Evolutionary conservation across 2,329 filamentous ascomycete genomes (phyloP).

Genomic region (Fusarium fujikuroi): DNA sequence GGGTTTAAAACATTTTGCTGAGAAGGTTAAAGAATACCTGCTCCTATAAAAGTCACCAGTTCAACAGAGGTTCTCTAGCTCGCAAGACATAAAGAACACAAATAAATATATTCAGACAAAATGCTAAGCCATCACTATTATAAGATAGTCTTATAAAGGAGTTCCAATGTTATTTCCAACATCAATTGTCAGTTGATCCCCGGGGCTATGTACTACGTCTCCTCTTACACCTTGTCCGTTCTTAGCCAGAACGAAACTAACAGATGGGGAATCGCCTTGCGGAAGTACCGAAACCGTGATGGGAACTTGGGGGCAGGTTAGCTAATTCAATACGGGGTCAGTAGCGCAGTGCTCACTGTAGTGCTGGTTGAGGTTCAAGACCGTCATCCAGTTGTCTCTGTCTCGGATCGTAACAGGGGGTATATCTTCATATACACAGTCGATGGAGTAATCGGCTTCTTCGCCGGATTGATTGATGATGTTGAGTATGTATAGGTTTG

Average conservation of each 20-base stretch:
- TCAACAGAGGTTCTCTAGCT: too few species aligned
- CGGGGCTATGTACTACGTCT: not conserved
- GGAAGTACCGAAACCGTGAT: not conserved
- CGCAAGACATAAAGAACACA: too few species aligned
- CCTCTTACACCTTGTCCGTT: not conserved
- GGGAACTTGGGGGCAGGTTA: not conserved
- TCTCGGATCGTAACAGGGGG: not conserved
- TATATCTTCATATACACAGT: not conserved
- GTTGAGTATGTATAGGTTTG: not conserved
- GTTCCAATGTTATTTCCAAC: not conserved
- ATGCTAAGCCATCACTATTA: too few species aligned
- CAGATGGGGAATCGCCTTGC: not conserved
- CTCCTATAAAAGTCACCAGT: too few species aligned
- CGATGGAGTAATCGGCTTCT: not conserved
- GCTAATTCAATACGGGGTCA: fast-evolving
- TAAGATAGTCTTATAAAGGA: too few species aligned
- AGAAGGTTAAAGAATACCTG: too few species aligned
- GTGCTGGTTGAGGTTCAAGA: not conserved
- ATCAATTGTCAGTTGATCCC: not conserved
- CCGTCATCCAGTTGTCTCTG: not conserved
- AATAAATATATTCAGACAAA: too few species aligned
- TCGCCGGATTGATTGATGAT: not conserved
- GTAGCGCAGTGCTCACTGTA: not conserved
- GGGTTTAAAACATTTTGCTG: too few species aligned
- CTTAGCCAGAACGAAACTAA: not conserved